Conservation (phyloP, 2,329 filamentous ascomycete species). For the Daldinia eschscholtzii region DNA sequence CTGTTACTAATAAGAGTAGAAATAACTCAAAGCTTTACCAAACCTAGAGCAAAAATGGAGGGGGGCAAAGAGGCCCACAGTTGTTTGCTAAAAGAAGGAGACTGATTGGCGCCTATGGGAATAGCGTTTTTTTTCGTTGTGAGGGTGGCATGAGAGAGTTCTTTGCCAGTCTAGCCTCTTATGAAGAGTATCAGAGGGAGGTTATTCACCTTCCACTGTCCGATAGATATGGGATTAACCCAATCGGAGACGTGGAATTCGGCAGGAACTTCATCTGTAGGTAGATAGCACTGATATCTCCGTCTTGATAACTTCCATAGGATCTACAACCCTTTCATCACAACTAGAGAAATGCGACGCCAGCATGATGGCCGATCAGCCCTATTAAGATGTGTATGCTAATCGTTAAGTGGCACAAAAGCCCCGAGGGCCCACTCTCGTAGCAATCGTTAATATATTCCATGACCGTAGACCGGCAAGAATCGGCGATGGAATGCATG, state of each 20-base stretch:
- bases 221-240: slow-evolving; percentile 9
- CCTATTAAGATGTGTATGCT: slow-evolving; percentile 22
- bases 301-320: slow-evolving; percentile 4
- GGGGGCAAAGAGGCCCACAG: slow-evolving; percentile 16
- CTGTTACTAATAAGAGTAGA: slow-evolving; percentile 21
- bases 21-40: slow-evolving; percentile 11
- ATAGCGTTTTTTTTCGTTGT: not conserved
- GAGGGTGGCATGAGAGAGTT: not conserved
- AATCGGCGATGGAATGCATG: slow-evolving; percentile 40
- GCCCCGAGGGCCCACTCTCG: slow-evolving; percentile 29
- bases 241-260: slow-evolving; percentile 8
- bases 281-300: slow-evolving; percentile 6
- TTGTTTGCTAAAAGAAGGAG: slow-evolving; percentile 18
- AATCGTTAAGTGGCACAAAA: slow-evolving; percentile 32
- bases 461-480: slow-evolving; percentile 30
- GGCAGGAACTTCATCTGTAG: not conserved
- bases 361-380: slow-evolving; percentile 24
- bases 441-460: slow-evolving; percentile 37
- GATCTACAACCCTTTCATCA: slow-evolving; percentile 34
- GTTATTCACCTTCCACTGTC: not conserved
- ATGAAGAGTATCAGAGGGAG: not conserved
- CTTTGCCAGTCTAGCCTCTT: not conserved
- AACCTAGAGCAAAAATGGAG: not conserved
- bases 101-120: slow-evolving; percentile 17
- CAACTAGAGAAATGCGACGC: slow-evolving; percentile 18